Conservation (phyloP, 306 rosid species). For the Canavalia ensiformis region DNA sequence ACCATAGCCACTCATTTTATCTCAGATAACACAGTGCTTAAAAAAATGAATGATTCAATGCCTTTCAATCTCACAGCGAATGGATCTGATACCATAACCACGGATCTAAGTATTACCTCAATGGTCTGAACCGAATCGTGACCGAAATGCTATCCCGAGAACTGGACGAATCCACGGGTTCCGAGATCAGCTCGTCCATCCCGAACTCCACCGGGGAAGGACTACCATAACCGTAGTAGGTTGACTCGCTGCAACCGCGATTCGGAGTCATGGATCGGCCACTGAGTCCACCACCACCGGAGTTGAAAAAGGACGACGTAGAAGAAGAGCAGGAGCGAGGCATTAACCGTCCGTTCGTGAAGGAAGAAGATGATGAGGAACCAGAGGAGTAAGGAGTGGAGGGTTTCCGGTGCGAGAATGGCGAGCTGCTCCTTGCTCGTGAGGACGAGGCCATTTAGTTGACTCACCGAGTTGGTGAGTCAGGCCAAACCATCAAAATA, state of each 20-base stretch:
- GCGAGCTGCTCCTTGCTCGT: slow-evolving; percentile 90
- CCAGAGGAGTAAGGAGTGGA: slow-evolving; percentile 72
- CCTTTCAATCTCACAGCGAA: slow-evolving; percentile 27
- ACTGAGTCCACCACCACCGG: slow-evolving; percentile 63
- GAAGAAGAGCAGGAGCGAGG: slow-evolving; percentile 89
- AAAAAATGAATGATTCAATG: slow-evolving; percentile 32
- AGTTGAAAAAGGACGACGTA: slow-evolving; percentile 74
- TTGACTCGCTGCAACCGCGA: slow-evolving; percentile 68
- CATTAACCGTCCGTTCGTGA: slow-evolving; percentile 64
- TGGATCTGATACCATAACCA: slow-evolving; percentile 62
- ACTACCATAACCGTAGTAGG: slow-evolving; percentile 48
- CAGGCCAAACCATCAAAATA: slow-evolving; percentile 38
- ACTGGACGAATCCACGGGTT: slow-evolving; percentile 63
- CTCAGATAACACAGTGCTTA: slow-evolving; percentile 34
- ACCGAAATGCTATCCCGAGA: slow-evolving; percentile 91
- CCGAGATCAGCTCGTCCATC: slow-evolving; percentile 75
- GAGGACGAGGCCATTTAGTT: slow-evolving; percentile 85
- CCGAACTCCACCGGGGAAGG: slow-evolving; percentile 71
- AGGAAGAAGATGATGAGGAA: slow-evolving; percentile 78
- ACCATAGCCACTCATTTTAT: slow-evolving; percentile 51
- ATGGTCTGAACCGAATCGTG: slow-evolving; percentile 95
- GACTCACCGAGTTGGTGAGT: slow-evolving; percentile 64
- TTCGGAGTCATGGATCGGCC: slow-evolving; percentile 82
- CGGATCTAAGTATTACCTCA: slow-evolving; percentile 93
- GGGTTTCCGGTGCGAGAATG: slow-evolving; percentile 83